Evolutionary conservation across 2,329 filamentous ascomycete species (phyloP), one percentile per base, ranked within the genome.

Genomic region (Penicillium decumbens): DNA sequence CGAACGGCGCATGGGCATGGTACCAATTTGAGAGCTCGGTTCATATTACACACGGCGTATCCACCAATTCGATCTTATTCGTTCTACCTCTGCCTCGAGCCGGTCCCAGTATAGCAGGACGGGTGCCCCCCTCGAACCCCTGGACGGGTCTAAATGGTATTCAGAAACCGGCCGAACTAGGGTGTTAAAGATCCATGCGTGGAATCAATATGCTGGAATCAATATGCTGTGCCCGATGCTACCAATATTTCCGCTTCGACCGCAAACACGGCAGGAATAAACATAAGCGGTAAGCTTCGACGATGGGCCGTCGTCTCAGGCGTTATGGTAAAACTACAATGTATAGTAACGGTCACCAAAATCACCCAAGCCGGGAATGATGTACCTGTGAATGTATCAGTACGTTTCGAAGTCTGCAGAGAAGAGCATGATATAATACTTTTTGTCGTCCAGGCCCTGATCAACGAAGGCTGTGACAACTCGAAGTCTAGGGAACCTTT

Each of bases 301-400:
- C 33, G 10, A 37, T 6, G 20, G 18, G 4, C 2, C 33, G 33
- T 37, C 18, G 33, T 20, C 3, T 8, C 9, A 3, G 35, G 1
- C 6, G 32, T 37, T 20, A 15, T 27, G 18, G 35, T 23, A 29
- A 13, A n/a, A 38, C 71, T 76, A 95, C 71, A 95, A 82, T 48
- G 92, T 96, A 72, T 96, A 97, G 73, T 93, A 97, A 58, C 92
- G 80, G 69, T 97, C 92, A 52, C 92, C 92, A 71, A 97, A 97
- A 69, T 97, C 92, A 58, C 92, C 92, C 15, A 97, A 79, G 25
- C 92, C 92, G 25, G 92, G 92, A 47, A 95, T 83, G 65, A 97
- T 97, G 70, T 96, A 97, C 71, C 92, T 97, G 68, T 56, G 58
- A 40, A 41, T 29, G 20, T 18, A 56, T 60, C 43, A 60, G 52